Conservation (phyloP, 352 stramenopile species). For the Pythium angustatum region DNA sequence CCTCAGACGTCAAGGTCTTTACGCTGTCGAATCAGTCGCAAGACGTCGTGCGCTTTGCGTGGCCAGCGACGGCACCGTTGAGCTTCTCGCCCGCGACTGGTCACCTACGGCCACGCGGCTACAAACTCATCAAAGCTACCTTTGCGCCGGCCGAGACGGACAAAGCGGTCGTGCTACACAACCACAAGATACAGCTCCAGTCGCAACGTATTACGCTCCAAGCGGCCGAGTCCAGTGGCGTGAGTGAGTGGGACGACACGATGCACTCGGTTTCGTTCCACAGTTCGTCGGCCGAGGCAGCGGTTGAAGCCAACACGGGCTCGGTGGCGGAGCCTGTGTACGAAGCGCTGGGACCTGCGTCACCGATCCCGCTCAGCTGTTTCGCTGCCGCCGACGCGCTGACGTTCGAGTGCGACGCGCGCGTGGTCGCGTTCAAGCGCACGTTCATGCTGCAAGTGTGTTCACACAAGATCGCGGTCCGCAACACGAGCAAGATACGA, state of each 20-base stretch:
- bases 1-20: slow-evolving; percentile 68
- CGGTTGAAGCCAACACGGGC: slow-evolving; percentile 16
- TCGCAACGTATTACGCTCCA: slow-evolving; percentile 62
- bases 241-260: slow-evolving; percentile 79
- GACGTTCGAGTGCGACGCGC: slow-evolving; percentile 61
- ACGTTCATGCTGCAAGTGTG: slow-evolving; percentile 90
- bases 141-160: slow-evolving; percentile 47
- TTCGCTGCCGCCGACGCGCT: slow-evolving; percentile 70
- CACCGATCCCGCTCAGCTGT: slow-evolving; percentile 49
- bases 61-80: slow-evolving; percentile 53
- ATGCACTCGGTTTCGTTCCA: slow-evolving; percentile 65
- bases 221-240: slow-evolving; percentile 5
- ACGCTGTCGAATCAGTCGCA: slow-evolving; percentile 69
- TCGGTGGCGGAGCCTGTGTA: slow-evolving; percentile 46
- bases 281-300: background rate
- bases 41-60: slow-evolving; percentile 73
- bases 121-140: slow-evolving; percentile 73
- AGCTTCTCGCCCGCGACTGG: slow-evolving; percentile 71
- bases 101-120: slow-evolving; percentile 57
- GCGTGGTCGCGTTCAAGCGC: slow-evolving; percentile 63
- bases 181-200: slow-evolving; percentile 43
- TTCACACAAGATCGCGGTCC: slow-evolving; percentile 64
- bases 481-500: slow-evolving; percentile 74
- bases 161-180: slow-evolving; percentile 41
- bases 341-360: slow-evolving; percentile 38